Evolutionary conservation across 768 basidiomycete species (phyloP).

Genomic region (Lyophyllum atratum): DNA sequence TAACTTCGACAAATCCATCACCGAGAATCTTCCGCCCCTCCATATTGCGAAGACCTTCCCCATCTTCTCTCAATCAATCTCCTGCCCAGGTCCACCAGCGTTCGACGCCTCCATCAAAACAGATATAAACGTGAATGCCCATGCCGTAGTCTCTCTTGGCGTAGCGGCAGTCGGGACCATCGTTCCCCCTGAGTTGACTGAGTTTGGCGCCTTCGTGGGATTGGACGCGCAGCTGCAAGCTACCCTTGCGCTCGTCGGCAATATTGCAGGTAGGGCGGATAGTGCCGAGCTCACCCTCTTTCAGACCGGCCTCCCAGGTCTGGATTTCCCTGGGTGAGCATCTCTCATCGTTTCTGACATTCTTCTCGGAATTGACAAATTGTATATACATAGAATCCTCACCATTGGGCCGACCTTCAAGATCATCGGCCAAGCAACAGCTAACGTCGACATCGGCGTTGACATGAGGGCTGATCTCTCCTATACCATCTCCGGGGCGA

Average conservation of each 20-base stretch:
- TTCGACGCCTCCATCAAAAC: conserved; percentile 26
- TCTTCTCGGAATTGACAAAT: not conserved
- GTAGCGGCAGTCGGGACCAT: conserved; percentile 45
- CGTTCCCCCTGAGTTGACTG: conserved; percentile 40
- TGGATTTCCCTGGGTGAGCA: conserved; percentile 21
- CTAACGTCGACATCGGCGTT: conserved; percentile 34
- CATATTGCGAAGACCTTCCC: conserved; percentile 31
- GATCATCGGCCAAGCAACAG: conserved; percentile 36
- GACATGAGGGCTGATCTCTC: conserved; percentile 41
- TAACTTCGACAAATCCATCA: conserved; percentile 28
- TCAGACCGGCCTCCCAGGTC: conserved; percentile 15
- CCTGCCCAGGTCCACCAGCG: conserved; percentile 21
- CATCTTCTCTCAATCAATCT: conserved; percentile 29
- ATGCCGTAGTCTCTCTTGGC: conserved; percentile 37
- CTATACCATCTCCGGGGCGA: conserved; percentile 22
- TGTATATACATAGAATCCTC: conserved; percentile 34
- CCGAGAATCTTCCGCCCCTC: conserved; percentile 25
- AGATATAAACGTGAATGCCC: conserved; percentile 31
- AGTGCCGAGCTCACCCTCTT: conserved; percentile 15
- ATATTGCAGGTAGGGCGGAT: conserved; percentile 23
- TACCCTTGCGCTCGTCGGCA: conserved; percentile 34
- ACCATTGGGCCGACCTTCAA: conserved; percentile 48
- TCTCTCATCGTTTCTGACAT: conserved; percentile 9
- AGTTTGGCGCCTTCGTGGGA: conserved; percentile 33
- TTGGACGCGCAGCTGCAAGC: conserved; percentile 39